These are phyloP conservation scores for Striga hermonthica DNA, from an alignment of 305 asterid species.

Conservation along the genomic window DNA sequence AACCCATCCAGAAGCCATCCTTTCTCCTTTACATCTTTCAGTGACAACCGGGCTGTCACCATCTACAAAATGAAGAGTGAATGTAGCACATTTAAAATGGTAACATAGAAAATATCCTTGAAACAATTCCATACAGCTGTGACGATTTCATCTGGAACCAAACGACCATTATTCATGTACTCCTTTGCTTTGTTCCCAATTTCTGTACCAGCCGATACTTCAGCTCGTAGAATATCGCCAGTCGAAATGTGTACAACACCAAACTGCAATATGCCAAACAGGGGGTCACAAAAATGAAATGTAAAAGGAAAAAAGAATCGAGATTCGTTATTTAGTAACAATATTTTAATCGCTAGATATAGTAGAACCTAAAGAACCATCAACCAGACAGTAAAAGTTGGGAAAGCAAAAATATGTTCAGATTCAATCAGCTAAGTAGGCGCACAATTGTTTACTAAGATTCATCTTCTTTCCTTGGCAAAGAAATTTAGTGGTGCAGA, in stretches of 20 bases:
- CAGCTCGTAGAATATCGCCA: constrained; percentile 93
- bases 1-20: constrained; percentile 98
- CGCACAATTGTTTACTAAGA: not conserved
- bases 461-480: not conserved
- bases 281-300: constrained; percentile 19
- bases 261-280: constrained; percentile 51
- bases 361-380: constrained; percentile 14
- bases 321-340: constrained; percentile 7
- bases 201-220: constrained; percentile 76
- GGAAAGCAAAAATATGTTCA: not conserved
- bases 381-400: constrained; percentile 4
- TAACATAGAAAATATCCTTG: constrained; percentile 16
- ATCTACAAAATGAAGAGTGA: constrained; percentile 49
- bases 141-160: constrained; percentile 90
- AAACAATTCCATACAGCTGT: constrained; percentile 59
- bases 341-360: constrained; percentile 7
- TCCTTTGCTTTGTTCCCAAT: constrained; percentile 85
- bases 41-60: constrained; percentile 74
- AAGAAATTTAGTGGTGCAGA: not conserved
- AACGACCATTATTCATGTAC: constrained; percentile 76
- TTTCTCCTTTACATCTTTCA: constrained; percentile 77
- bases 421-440: constrained; percentile 13
- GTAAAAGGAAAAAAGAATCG: constrained; percentile 5
- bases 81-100: constrained; percentile 23
- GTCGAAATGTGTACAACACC: constrained; percentile 89